Conservation (phyloP, 805 yeast genomes). For the Kuraishia piskuri region DNA sequence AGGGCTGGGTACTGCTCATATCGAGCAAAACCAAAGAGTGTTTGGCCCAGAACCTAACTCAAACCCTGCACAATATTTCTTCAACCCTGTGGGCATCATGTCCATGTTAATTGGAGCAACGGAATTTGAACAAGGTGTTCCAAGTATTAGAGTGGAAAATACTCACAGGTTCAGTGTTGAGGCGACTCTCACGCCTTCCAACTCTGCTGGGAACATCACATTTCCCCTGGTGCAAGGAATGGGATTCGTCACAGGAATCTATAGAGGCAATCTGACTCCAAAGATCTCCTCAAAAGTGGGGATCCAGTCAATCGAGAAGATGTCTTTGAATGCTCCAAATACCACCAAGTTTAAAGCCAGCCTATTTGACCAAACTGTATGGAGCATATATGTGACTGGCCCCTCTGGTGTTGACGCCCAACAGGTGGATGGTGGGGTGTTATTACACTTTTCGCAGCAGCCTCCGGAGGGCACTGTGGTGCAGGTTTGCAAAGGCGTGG, state of each 20-base stretch:
- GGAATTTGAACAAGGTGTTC: slow-evolving; percentile 22
- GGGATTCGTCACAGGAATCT: slow-evolving; percentile 69
- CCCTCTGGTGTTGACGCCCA: slow-evolving; percentile 24
- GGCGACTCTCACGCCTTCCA: slow-evolving; percentile 6
- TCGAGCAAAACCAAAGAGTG: slow-evolving; percentile 48
- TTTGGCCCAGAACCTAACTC: slow-evolving; percentile 48
- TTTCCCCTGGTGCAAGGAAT: slow-evolving; percentile 73
- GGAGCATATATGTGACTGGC: slow-evolving; percentile 54
- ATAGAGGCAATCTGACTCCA: slow-evolving; percentile 44
- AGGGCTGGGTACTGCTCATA: slow-evolving; percentile 62
- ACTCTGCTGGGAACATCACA: slow-evolving; percentile 22
- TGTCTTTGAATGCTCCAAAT: slow-evolving; percentile 27
- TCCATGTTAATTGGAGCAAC: slow-evolving; percentile 40
- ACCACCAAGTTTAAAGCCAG: slow-evolving; percentile 45
- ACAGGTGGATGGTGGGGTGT: slow-evolving; percentile 30
- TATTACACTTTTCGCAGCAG: slow-evolving; percentile 35
- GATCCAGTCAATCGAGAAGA: slow-evolving; percentile 36
- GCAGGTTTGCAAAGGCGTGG: slow-evolving; percentile 10
- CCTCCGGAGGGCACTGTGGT: slow-evolving; percentile 11
- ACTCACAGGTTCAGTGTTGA: slow-evolving; percentile 14
- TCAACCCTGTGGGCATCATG: slow-evolving; percentile 56
- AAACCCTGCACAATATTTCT: slow-evolving; percentile 37
- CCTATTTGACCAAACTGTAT: slow-evolving; percentile 46
- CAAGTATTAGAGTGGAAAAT: slow-evolving; percentile 9
- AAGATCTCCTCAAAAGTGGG: slow-evolving; percentile 58